phyloP scores from a whole-genome alignment of 2,329 filamentous ascomycete genomes.

The Pseudogymnoascus sp. region DNA sequence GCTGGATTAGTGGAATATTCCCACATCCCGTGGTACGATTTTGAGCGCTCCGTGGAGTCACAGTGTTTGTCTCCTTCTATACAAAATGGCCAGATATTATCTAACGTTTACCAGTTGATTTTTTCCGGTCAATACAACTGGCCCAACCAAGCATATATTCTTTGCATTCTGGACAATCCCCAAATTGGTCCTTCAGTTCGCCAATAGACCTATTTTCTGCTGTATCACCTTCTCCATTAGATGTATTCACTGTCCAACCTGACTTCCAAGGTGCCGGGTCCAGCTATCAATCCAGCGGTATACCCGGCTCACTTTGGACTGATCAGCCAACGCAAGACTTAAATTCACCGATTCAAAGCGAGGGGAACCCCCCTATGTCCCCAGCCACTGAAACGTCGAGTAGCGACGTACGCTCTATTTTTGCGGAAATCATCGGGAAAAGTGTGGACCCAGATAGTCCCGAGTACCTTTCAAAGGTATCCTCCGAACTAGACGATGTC shows the following conservation, averaged over 20 bases:
- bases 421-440: constrained; percentile 13
- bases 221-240: constrained; percentile 9
- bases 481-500: constrained; percentile 15
- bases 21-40: constrained; percentile 18
- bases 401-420: constrained; percentile 12
- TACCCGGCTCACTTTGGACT: not conserved
- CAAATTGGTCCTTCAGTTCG: not conserved
- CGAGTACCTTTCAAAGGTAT: constrained; percentile 10
- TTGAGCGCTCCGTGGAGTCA: constrained; percentile 13
- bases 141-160: constrained; percentile 7
- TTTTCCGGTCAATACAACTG: not conserved
- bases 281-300: constrained; percentile 8
- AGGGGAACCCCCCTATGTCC: constrained; percentile 3
- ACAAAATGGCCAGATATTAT: not conserved
- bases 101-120: constrained; percentile 14
- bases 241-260: constrained; percentile 4
- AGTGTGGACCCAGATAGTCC: not conserved
- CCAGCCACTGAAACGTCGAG: not conserved
- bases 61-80: constrained; percentile 11
- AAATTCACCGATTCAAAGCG: constrained; percentile 2
- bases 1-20: constrained; percentile 15
- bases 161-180: not conserved
- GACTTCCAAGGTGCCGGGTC: constrained; percentile 11
- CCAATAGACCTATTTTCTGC: not conserved
- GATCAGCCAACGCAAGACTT: not conserved